These are phyloP conservation scores for Leucoagaricus sp. DNA, from an alignment of 1,284 basidiomycete genomes.

Conservation along the genomic window DNA sequence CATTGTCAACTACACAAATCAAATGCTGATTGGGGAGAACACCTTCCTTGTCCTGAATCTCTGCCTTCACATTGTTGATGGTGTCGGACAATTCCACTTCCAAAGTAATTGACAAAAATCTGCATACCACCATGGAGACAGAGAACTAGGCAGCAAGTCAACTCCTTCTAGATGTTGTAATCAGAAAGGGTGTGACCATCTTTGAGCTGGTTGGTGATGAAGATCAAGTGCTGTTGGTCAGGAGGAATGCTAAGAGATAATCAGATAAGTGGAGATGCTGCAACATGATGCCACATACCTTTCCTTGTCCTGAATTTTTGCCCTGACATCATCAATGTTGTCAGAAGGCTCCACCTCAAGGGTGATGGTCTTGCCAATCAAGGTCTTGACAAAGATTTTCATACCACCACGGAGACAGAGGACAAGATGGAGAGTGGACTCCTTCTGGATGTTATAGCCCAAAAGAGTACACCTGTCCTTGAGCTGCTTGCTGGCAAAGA, in stretches of 20 bases:
- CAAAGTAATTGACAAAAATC: too few relatives aligned
- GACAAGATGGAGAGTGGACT: too few relatives aligned
- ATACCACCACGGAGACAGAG: too few relatives aligned
- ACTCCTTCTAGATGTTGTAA: constrained; percentile 81
- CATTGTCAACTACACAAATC: too few relatives aligned
- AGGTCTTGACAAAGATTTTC: too few relatives aligned
- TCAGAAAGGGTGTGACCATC: constrained; percentile 81
- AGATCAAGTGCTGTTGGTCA: too few relatives aligned
- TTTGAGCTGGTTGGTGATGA: constrained; percentile 87
- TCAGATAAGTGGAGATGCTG: background rate
- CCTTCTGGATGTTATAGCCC: too few relatives aligned
- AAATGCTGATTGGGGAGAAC: too few relatives aligned
- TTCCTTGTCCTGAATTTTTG: constrained; percentile 81
- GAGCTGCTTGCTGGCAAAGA: constrained; percentile 89
- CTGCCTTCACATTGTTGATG: too few relatives aligned
- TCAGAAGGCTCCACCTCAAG: constrained; percentile 84
- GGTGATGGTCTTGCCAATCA: too few relatives aligned
- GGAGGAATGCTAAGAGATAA: constrained; percentile 31
- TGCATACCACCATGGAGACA: constrained; percentile 90
- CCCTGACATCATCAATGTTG: constrained; percentile 82
- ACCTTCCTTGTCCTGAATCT: too few relatives aligned
- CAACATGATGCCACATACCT: constrained; percentile 40
- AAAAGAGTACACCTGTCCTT: constrained; percentile 79
- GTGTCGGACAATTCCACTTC: too few relatives aligned
- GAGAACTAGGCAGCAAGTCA: constrained; percentile 83